Evolutionary conservation across 2,329 filamentous ascomycete species (phyloP).

Genomic region (Epicoccum nigrum): DNA sequence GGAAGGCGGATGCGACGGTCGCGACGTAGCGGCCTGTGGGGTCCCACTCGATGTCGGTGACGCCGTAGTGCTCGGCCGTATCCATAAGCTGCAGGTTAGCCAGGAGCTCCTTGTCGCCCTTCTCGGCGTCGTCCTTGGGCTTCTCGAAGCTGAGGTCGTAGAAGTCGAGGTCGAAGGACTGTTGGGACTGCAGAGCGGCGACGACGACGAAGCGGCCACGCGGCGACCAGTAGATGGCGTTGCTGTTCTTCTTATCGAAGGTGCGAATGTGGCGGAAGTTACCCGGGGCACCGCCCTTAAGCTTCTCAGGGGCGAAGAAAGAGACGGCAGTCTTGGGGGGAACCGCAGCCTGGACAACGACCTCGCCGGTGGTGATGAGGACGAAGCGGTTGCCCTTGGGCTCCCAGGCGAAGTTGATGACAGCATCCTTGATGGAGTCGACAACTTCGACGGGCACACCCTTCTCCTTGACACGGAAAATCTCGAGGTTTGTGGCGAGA

Average conservation of each 20-base stretch:
- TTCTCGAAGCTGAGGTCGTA: constrained; percentile 94
- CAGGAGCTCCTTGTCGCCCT: constrained; percentile 89
- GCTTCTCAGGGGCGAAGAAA: constrained; percentile 97
- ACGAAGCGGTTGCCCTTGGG: constrained; percentile 97
- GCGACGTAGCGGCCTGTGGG: constrained; percentile 93
- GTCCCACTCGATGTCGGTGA: constrained; percentile 98
- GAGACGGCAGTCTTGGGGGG: constrained; percentile 91
- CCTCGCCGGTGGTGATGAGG: constrained; percentile 92
- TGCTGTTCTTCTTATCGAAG: constrained; percentile 98
- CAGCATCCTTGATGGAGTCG: constrained; percentile 95
- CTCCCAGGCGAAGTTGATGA: constrained; percentile 99
- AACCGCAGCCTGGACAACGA: constrained; percentile 76
- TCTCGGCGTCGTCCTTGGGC: constrained; percentile 79
- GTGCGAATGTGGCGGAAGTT: constrained; percentile 98
- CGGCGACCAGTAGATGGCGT: constrained; percentile 98
- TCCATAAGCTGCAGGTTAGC: constrained; percentile 96
- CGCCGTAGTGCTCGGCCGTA: constrained; percentile 91
- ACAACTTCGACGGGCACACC: constrained; percentile 98
- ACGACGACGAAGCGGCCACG: constrained; percentile 94
- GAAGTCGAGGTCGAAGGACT: constrained; percentile 96
- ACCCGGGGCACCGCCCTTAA: constrained; percentile 78
- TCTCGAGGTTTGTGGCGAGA: constrained; percentile 93
- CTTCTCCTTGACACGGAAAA: constrained; percentile 97
- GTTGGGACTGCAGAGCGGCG: constrained; percentile 88
- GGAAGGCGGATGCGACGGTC: constrained; percentile 93